A percentile compares a stretch with the other conserved stretches of the same genome.
Evolutionary conservation across 2,329 filamentous ascomycete species (phyloP).

Genomic region (Leptographium procerum): DNA sequence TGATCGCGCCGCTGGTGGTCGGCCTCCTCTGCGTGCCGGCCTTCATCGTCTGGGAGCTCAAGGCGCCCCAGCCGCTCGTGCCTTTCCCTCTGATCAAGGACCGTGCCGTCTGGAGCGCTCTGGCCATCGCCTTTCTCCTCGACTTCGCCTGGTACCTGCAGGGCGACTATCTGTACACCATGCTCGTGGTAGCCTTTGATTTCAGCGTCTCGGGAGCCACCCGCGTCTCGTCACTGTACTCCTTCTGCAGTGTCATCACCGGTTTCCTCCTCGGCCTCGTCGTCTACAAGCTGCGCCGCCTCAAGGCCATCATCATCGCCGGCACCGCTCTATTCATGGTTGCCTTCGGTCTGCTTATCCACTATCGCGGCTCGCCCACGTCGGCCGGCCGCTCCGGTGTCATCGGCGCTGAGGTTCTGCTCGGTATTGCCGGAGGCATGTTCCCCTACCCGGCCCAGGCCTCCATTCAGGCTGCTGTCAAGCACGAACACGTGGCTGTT

Average conservation of each 20-base stretch:
- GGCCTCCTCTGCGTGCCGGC: conserved; percentile 36
- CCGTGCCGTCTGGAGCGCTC: conserved; percentile 50
- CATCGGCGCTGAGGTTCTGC: conserved; percentile 49
- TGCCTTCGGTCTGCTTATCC: conserved; percentile 54
- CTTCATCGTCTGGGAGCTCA: conserved; percentile 37
- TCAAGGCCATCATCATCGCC: conserved; percentile 52
- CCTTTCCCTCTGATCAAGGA: conserved; percentile 52
- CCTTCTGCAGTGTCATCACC: conserved; percentile 42
- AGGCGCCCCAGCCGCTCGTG: conserved; percentile 41
- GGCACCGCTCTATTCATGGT: conserved; percentile 51
- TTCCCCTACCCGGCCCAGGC: conserved; percentile 42
- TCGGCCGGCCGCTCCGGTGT: conserved; percentile 38
- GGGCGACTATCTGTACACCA: conserved; percentile 52
- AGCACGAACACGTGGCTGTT: conserved; percentile 46
- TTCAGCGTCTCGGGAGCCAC: conserved; percentile 45
- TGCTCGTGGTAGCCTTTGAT: conserved; percentile 50
- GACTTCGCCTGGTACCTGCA: conserved; percentile 53
- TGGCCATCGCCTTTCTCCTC: conserved; percentile 45
- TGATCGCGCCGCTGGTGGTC: conserved; percentile 33
- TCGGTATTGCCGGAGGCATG: conserved; percentile 53
- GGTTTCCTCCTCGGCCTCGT: conserved; percentile 45
- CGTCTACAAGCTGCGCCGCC: conserved; percentile 43
- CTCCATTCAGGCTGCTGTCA: conserved; percentile 28
- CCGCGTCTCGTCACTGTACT: conserved; percentile 49
- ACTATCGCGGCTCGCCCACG: conserved; percentile 43